phyloP scores from a whole-genome alignment of 108 stramenopile species.

The Mediolabrus comicus region DNA sequence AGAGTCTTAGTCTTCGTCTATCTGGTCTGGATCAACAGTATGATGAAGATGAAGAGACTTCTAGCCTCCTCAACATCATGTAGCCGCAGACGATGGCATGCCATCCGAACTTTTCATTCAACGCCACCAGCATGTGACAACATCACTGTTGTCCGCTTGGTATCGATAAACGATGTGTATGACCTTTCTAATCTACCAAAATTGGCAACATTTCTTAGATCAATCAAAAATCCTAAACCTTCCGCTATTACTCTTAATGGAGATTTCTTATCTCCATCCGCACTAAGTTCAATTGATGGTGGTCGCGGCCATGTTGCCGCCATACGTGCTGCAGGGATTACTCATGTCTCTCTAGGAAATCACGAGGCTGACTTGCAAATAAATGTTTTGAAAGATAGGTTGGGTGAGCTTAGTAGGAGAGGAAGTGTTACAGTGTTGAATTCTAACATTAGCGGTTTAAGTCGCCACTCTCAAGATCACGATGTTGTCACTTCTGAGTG shows the following conservation, averaged over 20 bases:
- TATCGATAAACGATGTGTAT: slow-evolving; percentile 60
- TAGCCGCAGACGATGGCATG: too few relatives aligned
- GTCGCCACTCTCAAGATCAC: slow-evolving; percentile 29
- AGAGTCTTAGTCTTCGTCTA: too few relatives aligned
- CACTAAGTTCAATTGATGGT: slow-evolving; percentile 65
- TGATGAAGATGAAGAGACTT: too few relatives aligned
- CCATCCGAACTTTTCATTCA: too few relatives aligned
- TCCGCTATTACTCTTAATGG: slow-evolving; percentile 63
- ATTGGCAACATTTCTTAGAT: slow-evolving; percentile 33
- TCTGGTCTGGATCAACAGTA: too few relatives aligned
- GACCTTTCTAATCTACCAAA: slow-evolving; percentile 47
- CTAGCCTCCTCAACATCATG: too few relatives aligned
- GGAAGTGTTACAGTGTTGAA: slow-evolving; percentile 51
- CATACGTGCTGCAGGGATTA: slow-evolving; percentile 55
- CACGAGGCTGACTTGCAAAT: slow-evolving; percentile 74
- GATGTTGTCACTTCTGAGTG: slow-evolving; percentile 36
- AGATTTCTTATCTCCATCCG: slow-evolving; percentile 70
- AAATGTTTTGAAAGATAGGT: slow-evolving; percentile 38
- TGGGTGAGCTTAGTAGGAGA: slow-evolving; percentile 40
- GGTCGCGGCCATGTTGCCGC: slow-evolving; percentile 65
- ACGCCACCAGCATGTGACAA: too few relatives aligned
- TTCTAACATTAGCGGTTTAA: slow-evolving; percentile 53
- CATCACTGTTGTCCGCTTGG: slow-evolving; percentile 35
- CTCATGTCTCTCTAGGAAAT: slow-evolving; percentile 77
- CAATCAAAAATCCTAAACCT: slow-evolving; percentile 8